phyloP scores from a whole-genome alignment of 2,329 filamentous ascomycete genomes.

The Fusarium sp. region DNA sequence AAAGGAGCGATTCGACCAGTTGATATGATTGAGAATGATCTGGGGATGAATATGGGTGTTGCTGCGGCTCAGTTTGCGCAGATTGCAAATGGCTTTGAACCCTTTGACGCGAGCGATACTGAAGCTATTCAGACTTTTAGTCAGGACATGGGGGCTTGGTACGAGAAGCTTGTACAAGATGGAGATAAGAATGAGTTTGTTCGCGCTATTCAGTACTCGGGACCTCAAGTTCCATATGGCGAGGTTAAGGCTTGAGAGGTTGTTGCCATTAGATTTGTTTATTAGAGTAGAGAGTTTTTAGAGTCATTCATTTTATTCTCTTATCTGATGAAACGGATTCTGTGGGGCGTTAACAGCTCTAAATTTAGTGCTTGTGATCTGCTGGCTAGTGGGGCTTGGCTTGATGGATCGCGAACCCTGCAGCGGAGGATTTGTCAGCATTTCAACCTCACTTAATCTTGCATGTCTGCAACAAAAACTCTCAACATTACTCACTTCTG shows the following conservation, averaged over 20 bases:
- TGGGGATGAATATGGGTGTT: conserved; percentile 8
- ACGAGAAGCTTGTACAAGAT: conserved; percentile 42
- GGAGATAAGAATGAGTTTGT: conserved; percentile 47
- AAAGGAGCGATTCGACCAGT: conserved; percentile 32
- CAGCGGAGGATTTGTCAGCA: conserved; percentile 39
- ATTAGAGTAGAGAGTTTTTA: not conserved
- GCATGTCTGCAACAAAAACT: not conserved
- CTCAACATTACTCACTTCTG: not conserved
- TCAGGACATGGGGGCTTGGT: conserved; percentile 42
- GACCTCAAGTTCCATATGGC: conserved; percentile 34
- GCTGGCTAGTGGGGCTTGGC: not conserved
- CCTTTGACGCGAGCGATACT: conserved; percentile 44
- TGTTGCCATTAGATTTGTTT: not conserved
- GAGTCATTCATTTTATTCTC: not conserved
- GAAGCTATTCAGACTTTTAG: conserved; percentile 37
- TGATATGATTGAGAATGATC: conserved; percentile 29
- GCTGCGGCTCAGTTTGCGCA: conserved; percentile 39
- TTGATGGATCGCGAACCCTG: not conserved
- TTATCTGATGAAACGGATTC: not conserved
- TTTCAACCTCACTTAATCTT: not conserved
- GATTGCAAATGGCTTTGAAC: conserved; percentile 42
- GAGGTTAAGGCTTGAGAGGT: conserved; percentile 4
- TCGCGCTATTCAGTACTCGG: conserved; percentile 42
- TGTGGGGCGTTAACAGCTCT: not conserved
- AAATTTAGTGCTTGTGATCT: conserved; percentile 20